Conservation (phyloP, 768 basidiomycete genomes). For the Guyanaporus albipodus region DNA sequence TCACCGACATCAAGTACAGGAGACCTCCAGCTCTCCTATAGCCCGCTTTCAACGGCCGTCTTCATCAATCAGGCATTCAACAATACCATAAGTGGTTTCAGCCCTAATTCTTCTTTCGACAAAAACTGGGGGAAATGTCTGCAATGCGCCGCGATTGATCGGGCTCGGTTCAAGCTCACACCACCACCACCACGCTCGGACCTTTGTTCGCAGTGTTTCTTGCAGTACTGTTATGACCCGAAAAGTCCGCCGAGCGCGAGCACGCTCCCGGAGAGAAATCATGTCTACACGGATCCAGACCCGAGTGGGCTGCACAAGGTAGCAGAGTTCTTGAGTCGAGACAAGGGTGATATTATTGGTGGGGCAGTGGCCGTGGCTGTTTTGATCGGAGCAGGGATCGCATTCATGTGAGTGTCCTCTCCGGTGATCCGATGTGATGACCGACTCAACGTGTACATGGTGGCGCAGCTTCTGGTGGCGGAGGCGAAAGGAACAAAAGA, state of each 20-base stretch:
- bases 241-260: slow-evolving; percentile 56
- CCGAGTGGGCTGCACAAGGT: slow-evolving; percentile 45
- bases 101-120: slow-evolving; percentile 53
- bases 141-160: slow-evolving; percentile 61
- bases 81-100: slow-evolving; percentile 57
- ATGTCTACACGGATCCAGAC: slow-evolving; percentile 52
- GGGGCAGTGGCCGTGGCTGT: slow-evolving; percentile 41
- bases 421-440: background rate
- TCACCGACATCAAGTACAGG: slow-evolving; percentile 37
- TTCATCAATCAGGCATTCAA: slow-evolving; percentile 60
- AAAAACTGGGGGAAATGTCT: slow-evolving; percentile 51
- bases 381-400: slow-evolving; percentile 36
- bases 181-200: slow-evolving; percentile 38
- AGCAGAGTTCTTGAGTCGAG: slow-evolving; percentile 37
- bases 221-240: slow-evolving; percentile 54
- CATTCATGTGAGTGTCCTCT: slow-evolving; percentile 32
- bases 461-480: slow-evolving; percentile 30
- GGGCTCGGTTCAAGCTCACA: slow-evolving; percentile 41
- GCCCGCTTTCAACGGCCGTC: slow-evolving; percentile 45
- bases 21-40: slow-evolving; percentile 62
- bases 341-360: slow-evolving; percentile 49
- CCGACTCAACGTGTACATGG: background rate
- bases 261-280: slow-evolving; percentile 36
- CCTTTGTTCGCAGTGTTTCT: slow-evolving; percentile 57
- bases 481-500: slow-evolving; percentile 16